Percentiles rank a stretch among this genome's conserved stretches.
Evolutionary conservation across 2,329 filamentous ascomycete genomes (phyloP).

Genomic region (Pseudogymnoascus sp.): DNA sequence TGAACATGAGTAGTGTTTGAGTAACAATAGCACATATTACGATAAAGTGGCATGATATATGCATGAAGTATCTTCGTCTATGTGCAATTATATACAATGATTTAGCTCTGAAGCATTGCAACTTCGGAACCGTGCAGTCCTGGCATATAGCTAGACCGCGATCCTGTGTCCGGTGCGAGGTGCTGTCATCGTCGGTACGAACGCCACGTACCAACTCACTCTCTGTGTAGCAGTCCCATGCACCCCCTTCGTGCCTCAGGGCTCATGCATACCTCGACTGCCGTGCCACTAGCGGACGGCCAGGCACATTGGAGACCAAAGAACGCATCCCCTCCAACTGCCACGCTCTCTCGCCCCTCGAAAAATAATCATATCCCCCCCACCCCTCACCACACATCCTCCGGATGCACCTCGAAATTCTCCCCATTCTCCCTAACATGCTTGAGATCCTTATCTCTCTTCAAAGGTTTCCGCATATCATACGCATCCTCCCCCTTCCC

Average conservation of each 20-base stretch:
- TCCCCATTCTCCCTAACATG: conserved; percentile 78
- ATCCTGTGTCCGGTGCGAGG: neutral
- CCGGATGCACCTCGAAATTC: conserved; percentile 65
- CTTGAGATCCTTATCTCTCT: conserved; percentile 65
- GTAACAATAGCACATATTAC: neutral
- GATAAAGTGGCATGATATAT: neutral
- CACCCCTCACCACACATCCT: conserved; percentile 67
- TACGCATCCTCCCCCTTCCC: conserved; percentile 80
- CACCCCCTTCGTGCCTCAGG: neutral
- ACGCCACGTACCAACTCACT: neutral
- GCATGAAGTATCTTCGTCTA: neutral
- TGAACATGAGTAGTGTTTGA: neutral
- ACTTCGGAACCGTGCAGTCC: neutral
- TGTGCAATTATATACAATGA: neutral
- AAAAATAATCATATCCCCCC: neutral
- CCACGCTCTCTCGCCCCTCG: neutral
- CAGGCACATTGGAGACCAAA: neutral
- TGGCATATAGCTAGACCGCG: neutral
- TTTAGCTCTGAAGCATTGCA: neutral
- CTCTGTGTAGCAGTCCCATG: neutral
- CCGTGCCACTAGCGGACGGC: neutral
- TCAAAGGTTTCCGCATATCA: conserved; percentile 92
- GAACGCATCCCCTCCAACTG: neutral
- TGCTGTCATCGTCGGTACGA: neutral
- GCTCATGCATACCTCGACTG: neutral